These are phyloP conservation scores for Chamaenerion angustifolium DNA, from an alignment of 345 rosid genomes.

Conservation along the genomic window DNA sequence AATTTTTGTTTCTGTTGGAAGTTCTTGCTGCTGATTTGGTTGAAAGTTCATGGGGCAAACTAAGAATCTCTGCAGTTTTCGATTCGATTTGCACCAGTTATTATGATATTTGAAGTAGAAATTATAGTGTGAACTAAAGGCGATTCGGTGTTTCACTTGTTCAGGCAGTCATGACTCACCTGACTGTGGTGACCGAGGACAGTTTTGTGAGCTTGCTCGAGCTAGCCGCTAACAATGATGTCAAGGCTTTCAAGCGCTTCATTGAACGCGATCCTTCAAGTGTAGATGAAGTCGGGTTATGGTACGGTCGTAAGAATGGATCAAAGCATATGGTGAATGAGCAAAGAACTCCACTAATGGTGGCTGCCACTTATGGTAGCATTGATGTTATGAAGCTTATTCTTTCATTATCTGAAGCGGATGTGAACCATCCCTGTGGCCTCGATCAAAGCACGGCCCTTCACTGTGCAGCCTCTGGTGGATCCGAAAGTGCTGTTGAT, in stretches of 20 bases:
- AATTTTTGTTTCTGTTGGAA: too few relatives aligned
- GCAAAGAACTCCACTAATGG: constrained; percentile 83
- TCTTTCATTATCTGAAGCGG: constrained; percentile 53
- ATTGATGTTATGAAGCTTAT: constrained; percentile 58
- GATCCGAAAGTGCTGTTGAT: constrained; percentile 61
- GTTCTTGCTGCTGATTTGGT: too few relatives aligned
- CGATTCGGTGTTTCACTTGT: background rate
- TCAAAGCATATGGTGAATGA: constrained; percentile 72
- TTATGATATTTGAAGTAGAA: too few relatives aligned
- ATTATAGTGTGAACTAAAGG: background rate
- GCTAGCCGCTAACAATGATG: constrained; percentile 83
- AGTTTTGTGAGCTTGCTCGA: constrained; percentile 78
- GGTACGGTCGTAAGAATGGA: constrained; percentile 89
- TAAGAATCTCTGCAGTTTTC: too few relatives aligned
- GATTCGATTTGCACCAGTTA: too few relatives aligned
- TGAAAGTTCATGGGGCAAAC: too few relatives aligned
- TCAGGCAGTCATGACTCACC: constrained; percentile 51
- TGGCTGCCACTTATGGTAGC: constrained; percentile 83
- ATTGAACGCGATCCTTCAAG: constrained; percentile 51
- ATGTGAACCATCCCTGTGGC: constrained; percentile 61
- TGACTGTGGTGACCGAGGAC: constrained; percentile 69
- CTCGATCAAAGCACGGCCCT: constrained; percentile 65
- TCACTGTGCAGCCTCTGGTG: constrained; percentile 93
- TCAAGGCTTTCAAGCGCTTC: constrained; percentile 41
- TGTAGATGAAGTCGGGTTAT: constrained; percentile 60